Evolutionary conservation across 129 eudicot genomes (phyloP), one percentile per base, ranked within the genome.

Genomic region (Apium graveolens): DNA sequence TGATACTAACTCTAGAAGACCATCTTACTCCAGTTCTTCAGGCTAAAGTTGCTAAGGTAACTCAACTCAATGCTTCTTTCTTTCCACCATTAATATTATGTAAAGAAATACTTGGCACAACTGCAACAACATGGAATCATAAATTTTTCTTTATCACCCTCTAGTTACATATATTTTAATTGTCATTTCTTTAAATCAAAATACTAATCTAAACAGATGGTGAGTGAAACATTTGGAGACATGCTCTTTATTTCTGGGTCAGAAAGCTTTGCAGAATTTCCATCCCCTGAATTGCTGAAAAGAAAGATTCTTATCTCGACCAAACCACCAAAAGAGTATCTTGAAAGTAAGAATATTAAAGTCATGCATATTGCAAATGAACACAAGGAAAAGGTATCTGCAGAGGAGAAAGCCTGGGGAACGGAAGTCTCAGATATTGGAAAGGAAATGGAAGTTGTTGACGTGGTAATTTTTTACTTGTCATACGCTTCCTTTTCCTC

Each of bases 1-100:
- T 89, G 63, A 70, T 89, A 48, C 79, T 86, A 68, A 89, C 90
- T 41, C 83, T 89, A 48, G 92, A 89, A 79, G 92, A 89, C 63
- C 92, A 89, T 83, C 84, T 89, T 42, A 83, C 87, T 79, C 78
- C 70, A 78, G 73, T 73, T 12, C 88, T 89, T 31, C 90, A 88
- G 12, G 76, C 43, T 26, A 84, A 82, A 84, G 92, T 89, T 63
- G 92, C 92, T 11, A 70, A 53, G 81, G 92, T 84, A 75, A 72
- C 80, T 79, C 0, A 26, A 39, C 20, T 24, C 17, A 73, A 73
- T 75, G 45, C 46, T 35, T 66, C 72, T 31, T 29, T 66, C 21
- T 66, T 31, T 31, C 14, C 43, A 35, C 18, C 9, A 0, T 38
- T 37, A 70, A 70, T 27, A 35, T 38, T 20, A 11, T 16, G 5